A percentile compares a stretch with the other conserved stretches of the same genome.
Conservation (phyloP, 1,139 yeast genomes). For the Yamadazyma dendronema region DNA sequence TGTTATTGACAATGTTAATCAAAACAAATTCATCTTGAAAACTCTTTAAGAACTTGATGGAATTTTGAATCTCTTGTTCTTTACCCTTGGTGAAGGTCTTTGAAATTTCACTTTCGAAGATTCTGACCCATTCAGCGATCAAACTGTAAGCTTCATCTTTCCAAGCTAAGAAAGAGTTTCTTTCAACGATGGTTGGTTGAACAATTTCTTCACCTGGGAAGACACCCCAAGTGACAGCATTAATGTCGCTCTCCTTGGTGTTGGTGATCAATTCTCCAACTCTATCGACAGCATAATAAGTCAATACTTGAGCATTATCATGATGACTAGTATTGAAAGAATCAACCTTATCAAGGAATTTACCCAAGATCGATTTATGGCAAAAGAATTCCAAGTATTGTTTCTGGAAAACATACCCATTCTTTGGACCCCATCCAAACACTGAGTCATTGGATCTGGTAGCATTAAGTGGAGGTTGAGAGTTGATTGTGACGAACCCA, state of each 20-base stretch:
- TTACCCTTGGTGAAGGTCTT: conserved; percentile 27
- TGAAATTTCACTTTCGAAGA: conserved; percentile 41
- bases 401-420: conserved; percentile 91
- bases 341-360: conserved; percentile 38
- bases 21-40: conserved; percentile 49
- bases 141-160: conserved; percentile 91
- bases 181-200: conserved; percentile 93
- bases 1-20: conserved; percentile 89
- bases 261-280: conserved; percentile 61
- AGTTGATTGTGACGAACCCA: conserved; percentile 80
- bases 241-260: conserved; percentile 73
- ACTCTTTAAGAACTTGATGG: conserved; percentile 39
- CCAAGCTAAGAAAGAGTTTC: conserved; percentile 89
- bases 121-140: conserved; percentile 75
- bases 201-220: conserved; percentile 90
- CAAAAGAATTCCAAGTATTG: conserved; percentile 84
- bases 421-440: conserved; percentile 95
- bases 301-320: conserved; percentile 44
- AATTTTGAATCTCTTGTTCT: conserved; percentile 24
- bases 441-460: conserved; percentile 64
- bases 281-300: conserved; percentile 77
- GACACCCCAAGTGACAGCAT: conserved; percentile 98
- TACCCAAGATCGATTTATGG: conserved; percentile 52
- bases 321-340: conserved; percentile 41
- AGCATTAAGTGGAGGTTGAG: conserved; percentile 94